Percentiles rank a stretch among this genome's conserved stretches.
These are phyloP conservation scores for Nothopassalora personata DNA, from an alignment of 2,329 filamentous ascomycete species.

Conservation along the genomic window DNA sequence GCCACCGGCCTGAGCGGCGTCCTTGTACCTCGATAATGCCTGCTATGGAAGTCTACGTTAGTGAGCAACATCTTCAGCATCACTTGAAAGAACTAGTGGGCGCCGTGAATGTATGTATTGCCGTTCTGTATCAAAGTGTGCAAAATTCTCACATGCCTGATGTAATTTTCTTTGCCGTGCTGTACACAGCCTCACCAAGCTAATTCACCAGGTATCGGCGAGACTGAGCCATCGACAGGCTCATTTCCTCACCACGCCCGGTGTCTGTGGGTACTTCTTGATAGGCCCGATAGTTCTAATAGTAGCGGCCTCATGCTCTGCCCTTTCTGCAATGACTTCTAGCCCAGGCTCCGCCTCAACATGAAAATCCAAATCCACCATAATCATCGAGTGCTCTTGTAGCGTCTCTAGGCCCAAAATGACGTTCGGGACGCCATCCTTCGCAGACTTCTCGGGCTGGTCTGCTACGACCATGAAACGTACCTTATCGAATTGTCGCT, in stretches of 20 bases:
- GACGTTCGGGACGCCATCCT: slow-evolving; percentile 17
- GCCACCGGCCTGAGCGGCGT: too few species aligned
- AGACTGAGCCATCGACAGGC: too few species aligned
- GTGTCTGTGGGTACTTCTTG: background rate
- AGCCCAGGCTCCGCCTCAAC: slow-evolving; percentile 6
- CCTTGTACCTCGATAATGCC: too few species aligned
- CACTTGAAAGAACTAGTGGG: too few species aligned
- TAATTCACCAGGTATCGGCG: too few species aligned
- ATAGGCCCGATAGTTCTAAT: slow-evolving; percentile 1
- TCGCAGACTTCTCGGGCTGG: slow-evolving; percentile 3
- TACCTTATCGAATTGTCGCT: slow-evolving; percentile 10
- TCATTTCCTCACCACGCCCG: background rate
- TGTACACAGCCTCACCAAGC: too few species aligned
- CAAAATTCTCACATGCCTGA: too few species aligned
- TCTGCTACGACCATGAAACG: slow-evolving; percentile 14
- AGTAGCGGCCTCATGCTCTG: slow-evolving; percentile 6
- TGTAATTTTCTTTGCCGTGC: too few species aligned
- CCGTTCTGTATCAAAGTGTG: too few species aligned
- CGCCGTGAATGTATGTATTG: too few species aligned
- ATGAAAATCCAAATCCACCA: slow-evolving; percentile 16
- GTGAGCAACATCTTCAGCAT: too few species aligned
- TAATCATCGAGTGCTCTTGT: slow-evolving; percentile 12
- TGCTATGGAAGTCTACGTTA: too few species aligned
- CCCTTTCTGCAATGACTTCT: slow-evolving; percentile 11
- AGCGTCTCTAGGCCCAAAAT: slow-evolving; percentile 10